These are phyloP conservation scores for Carex parvula DNA, from an alignment of 176 grass and related monocot genomes.

Conservation along the genomic window DNA sequence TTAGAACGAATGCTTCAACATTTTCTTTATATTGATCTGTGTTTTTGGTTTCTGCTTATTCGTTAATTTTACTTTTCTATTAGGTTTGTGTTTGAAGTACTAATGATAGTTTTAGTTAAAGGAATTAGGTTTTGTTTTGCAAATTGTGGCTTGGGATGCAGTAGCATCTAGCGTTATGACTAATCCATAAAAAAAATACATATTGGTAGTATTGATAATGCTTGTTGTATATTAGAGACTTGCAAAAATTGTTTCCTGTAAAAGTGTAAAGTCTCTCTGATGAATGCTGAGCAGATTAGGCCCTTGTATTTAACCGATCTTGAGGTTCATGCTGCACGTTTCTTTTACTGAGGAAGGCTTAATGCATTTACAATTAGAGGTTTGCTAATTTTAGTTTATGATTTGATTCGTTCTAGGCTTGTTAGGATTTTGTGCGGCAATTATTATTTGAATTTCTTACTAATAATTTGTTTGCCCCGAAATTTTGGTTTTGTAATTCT, in stretches of 20 bases:
- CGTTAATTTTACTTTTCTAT: constrained; percentile 7
- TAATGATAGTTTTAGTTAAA: constrained; percentile 29
- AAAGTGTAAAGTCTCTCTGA: background rate
- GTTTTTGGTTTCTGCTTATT: background rate
- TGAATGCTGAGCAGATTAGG: background rate
- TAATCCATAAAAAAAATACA: background rate
- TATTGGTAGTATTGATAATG: constrained; percentile 12
- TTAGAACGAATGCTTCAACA: constrained; percentile 32
- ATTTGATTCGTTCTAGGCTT: background rate
- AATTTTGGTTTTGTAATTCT: background rate
- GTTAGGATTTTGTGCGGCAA: background rate
- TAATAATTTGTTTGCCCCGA: background rate
- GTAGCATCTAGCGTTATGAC: background rate
- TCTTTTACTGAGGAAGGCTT: too few relatives aligned
- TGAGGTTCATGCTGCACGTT: too few relatives aligned
- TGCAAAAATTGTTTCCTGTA: background rate
- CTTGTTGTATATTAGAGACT: constrained; percentile 2
- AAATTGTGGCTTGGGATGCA: background rate
- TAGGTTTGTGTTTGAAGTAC: constrained; percentile 17
- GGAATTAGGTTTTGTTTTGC: constrained; percentile 20
- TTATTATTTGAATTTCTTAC: background rate
- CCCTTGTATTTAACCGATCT: too few relatives aligned
- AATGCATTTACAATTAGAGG: background rate
- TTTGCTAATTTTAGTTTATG: background rate
- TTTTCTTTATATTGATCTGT: constrained; percentile 15